Percentiles rank a stretch among this genome's conserved stretches.
These are phyloP conservation scores for Secale cereale DNA, from an alignment of 176 grass and related monocot species.

Conservation along the genomic window DNA sequence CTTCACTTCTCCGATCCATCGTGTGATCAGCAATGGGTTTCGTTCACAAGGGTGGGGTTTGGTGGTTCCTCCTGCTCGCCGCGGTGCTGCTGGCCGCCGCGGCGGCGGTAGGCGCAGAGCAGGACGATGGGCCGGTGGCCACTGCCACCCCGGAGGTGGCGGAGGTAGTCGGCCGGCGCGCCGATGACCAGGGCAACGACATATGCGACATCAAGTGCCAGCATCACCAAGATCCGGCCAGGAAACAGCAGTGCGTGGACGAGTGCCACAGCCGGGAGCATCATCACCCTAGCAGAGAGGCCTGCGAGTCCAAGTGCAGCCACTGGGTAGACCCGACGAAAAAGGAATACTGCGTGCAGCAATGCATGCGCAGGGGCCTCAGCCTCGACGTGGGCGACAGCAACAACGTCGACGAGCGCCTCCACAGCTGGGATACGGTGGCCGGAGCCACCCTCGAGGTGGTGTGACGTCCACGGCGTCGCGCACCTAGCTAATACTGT, in stretches of 20 bases:
- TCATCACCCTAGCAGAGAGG: not conserved
- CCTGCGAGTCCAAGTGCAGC: not conserved
- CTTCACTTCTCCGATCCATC: too few species aligned
- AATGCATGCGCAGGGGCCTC: too few species aligned
- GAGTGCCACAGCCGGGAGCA: not conserved
- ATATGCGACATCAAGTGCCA: not conserved
- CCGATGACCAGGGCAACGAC: not conserved
- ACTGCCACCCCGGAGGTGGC: too few species aligned
- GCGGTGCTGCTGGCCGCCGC: not conserved
- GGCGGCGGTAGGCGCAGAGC: not conserved
- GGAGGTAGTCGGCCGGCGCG: too few species aligned
- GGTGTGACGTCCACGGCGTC: not conserved
- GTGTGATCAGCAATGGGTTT: not conserved
- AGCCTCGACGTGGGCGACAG: too few species aligned
- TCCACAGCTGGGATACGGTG: not conserved
- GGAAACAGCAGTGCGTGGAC: not conserved
- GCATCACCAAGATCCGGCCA: not conserved
- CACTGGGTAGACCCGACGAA: too few species aligned
- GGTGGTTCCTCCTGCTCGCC: not conserved
- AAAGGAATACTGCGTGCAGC: too few species aligned
- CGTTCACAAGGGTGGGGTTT: not conserved
- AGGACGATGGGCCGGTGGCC: not conserved
- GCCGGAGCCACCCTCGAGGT: conserved; percentile 13
- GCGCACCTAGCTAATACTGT: not conserved
- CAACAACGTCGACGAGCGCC: not conserved